Evolutionary conservation across 2,329 filamentous ascomycete species (phyloP).

Genomic region (Orbilia quercus): DNA sequence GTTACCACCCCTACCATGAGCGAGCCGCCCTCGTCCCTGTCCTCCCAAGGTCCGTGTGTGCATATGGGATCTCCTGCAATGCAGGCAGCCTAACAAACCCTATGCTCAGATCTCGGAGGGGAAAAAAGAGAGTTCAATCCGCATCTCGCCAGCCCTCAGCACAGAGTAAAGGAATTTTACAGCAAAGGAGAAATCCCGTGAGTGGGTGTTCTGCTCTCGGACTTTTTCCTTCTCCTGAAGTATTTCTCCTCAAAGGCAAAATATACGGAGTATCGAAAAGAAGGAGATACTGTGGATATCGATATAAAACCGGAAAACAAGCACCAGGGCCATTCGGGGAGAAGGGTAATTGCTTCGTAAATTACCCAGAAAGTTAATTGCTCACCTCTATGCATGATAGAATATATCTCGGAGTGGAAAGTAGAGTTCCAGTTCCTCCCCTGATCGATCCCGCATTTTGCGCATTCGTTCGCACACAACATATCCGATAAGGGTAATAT

Average conservation of each 20-base stretch:
- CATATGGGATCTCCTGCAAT: too few species aligned
- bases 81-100: slow-evolving; percentile 26
- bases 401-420: too few species aligned
- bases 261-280: too few species aligned
- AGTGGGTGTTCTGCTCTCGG: too few species aligned
- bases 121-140: slow-evolving; percentile 1
- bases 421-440: too few species aligned
- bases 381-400: too few species aligned
- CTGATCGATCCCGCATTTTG: background rate
- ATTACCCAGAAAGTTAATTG: too few species aligned
- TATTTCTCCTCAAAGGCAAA: too few species aligned
- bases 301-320: background rate
- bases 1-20: slow-evolving; percentile 4
- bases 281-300: too few species aligned
- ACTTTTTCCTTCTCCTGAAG: too few species aligned
- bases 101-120: slow-evolving; percentile 19
- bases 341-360: background rate
- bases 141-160: slow-evolving; percentile 2
- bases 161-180: too few species aligned
- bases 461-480: background rate
- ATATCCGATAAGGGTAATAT: background rate
- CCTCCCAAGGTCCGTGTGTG: slow-evolving; percentile 8
- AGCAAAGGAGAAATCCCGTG: too few species aligned
- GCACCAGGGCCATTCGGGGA: background rate
- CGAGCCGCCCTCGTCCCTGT: slow-evolving; percentile 13